A percentile compares a stretch with the other conserved stretches of the same genome.
Evolutionary conservation across 768 basidiomycete species (phyloP).

Genomic region (Gelatoporia subvermispora): DNA sequence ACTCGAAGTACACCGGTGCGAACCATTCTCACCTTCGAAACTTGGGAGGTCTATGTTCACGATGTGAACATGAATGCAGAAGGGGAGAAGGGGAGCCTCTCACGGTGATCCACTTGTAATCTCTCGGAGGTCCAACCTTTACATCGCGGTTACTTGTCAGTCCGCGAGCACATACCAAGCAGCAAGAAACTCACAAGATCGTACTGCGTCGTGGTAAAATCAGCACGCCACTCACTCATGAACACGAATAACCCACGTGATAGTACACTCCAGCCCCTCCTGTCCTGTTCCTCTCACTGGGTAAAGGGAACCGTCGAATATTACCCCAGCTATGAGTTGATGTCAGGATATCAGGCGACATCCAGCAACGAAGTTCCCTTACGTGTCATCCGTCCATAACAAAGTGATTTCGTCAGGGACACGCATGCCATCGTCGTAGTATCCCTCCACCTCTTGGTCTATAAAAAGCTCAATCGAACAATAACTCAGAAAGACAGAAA

Average conservation of each 20-base stretch:
- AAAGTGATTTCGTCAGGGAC: slow-evolving; percentile 61
- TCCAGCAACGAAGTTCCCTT: neutral
- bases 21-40: slow-evolving; percentile 37
- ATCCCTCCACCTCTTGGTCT: slow-evolving; percentile 61
- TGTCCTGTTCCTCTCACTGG: slow-evolving; percentile 50
- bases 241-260: slow-evolving; percentile 13
- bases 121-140: slow-evolving; percentile 48
- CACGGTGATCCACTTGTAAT: slow-evolving; percentile 74
- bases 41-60: slow-evolving; percentile 23
- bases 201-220: slow-evolving; percentile 23
- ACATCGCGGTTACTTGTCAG: too few relatives aligned
- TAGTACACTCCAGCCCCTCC: slow-evolving; percentile 71
- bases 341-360: neutral
- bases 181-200: slow-evolving; percentile 32
- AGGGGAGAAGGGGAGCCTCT: slow-evolving; percentile 5
- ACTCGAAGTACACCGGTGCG: too few relatives aligned
- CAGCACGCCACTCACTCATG: neutral
- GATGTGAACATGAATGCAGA: too few relatives aligned
- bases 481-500: neutral
- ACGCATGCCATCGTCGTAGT: slow-evolving; percentile 57
- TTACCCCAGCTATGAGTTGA: slow-evolving; percentile 57
- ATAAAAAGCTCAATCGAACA: neutral
- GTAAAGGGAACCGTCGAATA: slow-evolving; percentile 54
- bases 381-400: slow-evolving; percentile 74
- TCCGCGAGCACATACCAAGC: too few relatives aligned